Conservation (phyloP, 2,329 filamentous ascomycete species). For the Claviceps arundinis region DNA sequence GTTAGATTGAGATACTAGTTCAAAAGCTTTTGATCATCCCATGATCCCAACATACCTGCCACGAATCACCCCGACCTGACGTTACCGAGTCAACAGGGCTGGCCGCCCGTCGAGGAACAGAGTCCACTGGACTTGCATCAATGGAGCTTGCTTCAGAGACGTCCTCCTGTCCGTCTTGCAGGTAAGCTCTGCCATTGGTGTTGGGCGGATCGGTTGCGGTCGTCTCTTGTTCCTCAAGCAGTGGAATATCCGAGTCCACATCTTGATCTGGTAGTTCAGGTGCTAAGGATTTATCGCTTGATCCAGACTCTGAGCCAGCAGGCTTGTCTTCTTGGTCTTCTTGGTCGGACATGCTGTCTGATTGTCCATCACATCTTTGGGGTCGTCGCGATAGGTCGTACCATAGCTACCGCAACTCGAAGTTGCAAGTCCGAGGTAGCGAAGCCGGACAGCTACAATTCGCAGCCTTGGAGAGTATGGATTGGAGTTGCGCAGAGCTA, state of each 20-base stretch:
- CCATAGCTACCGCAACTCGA: not conserved
- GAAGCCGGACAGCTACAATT: not conserved
- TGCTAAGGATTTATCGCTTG: slow-evolving; percentile 27
- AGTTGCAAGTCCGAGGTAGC: not conserved
- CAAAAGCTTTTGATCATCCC: not conserved
- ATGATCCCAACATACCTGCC: slow-evolving; percentile 45
- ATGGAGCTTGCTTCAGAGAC: slow-evolving; percentile 39
- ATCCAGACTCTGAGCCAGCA: slow-evolving; percentile 24
- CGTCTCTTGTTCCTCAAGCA: slow-evolving; percentile 2
- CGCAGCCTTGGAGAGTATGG: not conserved
- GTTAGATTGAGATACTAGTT: slow-evolving; percentile 13
- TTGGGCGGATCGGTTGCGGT: slow-evolving; percentile 1
- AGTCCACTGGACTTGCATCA: slow-evolving; percentile 33
- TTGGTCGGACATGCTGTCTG: slow-evolving; percentile 32
- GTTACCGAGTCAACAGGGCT: slow-evolving; percentile 57
- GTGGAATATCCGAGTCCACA: slow-evolving; percentile 8
- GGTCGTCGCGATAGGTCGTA: not conserved
- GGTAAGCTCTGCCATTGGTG: slow-evolving; percentile 24
- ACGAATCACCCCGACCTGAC: slow-evolving; percentile 68
- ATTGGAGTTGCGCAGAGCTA: not conserved
- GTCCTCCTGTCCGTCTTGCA: slow-evolving; percentile 29
- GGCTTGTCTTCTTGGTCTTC: slow-evolving; percentile 34
- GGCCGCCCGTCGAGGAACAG: slow-evolving; percentile 38
- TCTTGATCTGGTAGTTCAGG: slow-evolving; percentile 18
- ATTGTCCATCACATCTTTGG: slow-evolving; percentile 24